phyloP scores from a whole-genome alignment of 164 flowering plant genomes.

The Houttuynia cordata region DNA sequence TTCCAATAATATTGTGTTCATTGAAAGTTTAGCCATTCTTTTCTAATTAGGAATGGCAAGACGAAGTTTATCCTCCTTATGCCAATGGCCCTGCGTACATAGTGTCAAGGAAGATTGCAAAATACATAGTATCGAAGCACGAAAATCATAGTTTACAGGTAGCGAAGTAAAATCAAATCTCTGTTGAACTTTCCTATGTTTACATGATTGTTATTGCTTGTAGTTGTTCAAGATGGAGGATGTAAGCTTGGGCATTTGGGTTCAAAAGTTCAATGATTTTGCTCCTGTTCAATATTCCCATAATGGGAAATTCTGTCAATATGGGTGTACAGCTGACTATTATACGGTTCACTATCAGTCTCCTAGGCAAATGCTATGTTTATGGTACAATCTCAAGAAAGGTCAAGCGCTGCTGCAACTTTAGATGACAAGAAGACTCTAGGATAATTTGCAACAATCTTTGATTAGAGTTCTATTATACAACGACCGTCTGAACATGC shows the following conservation, averaged over 20 bases:
- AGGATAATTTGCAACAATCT: too few relatives aligned
- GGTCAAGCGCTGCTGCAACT: conserved; percentile 28
- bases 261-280: conserved; percentile 69
- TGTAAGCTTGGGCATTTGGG: conserved; percentile 99
- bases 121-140: conserved; percentile 50
- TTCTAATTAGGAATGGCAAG: conserved; percentile 86
- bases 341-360: conserved; percentile 93
- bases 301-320: conserved; percentile 86
- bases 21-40: not conserved
- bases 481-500: too few relatives aligned
- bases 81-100: conserved; percentile 94
- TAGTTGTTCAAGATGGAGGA: conserved; percentile 99
- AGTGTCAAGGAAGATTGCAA: conserved; percentile 68
- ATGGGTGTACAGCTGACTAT: conserved; percentile 78
- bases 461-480: too few relatives aligned
- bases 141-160: too few relatives aligned
- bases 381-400: conserved; percentile 71
- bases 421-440: too few relatives aligned
- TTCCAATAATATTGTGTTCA: not conserved
- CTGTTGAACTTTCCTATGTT: too few relatives aligned
- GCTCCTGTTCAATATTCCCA: conserved; percentile 65
- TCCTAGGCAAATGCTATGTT: conserved; percentile 91
- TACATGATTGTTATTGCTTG: not conserved
- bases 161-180: too few relatives aligned
- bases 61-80: conserved; percentile 82